Base-by-base conservation (phyloP, 805 yeast genomes). In the Pachysolen tannophilus region DNA sequence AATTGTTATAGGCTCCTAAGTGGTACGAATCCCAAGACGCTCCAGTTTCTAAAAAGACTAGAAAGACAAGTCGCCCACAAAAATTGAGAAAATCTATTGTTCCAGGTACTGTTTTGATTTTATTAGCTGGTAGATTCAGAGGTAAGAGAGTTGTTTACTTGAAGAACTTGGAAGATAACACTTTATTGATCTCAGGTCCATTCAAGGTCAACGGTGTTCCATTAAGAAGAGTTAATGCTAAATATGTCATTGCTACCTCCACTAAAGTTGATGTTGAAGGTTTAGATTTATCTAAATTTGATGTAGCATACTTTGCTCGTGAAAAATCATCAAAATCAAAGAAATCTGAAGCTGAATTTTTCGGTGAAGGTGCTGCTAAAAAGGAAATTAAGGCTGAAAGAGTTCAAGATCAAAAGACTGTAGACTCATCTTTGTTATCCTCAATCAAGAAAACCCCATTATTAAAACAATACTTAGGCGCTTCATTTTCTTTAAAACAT, bases 131-230 rank as follows among this genome's bases (percentile, higher is more conserved):
- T 66, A 86, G 96, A 72, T 90, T 87, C 94, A 85, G 98, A 73
- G 98, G 98, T 69, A 92, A 90, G 85, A 88, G 97, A 75, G 98
- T 92, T 58, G 97, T 90, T 50, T 83, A 82, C 82, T 81, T 90
- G 67, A 90, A 90, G 82, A 72, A 82, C 69, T 78, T 92, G 63
- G 95, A 87, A 73, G 97, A 92, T 80, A 85, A 86, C 86, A 90
- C 97, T 49, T 75, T 90, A 59, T 82, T 90, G 63, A 95, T 90
- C 47, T 72, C 96, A 45, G 98, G 98, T 66, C 98, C 98, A 60
- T 92, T 90, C 95, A 90, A 92, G 80, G 85, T 90, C 60, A 90
- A 90, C 75, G 98, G 98, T 76, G 98, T 90, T 54, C 97, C 98
- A 67, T 78, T 90, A 68, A 87, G 97, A 82, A 85, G 97, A 78